phyloP scores from a whole-genome alignment of 495 filamentous ascomycete species.

The Aspergillus sclerotiicarbonarius region DNA sequence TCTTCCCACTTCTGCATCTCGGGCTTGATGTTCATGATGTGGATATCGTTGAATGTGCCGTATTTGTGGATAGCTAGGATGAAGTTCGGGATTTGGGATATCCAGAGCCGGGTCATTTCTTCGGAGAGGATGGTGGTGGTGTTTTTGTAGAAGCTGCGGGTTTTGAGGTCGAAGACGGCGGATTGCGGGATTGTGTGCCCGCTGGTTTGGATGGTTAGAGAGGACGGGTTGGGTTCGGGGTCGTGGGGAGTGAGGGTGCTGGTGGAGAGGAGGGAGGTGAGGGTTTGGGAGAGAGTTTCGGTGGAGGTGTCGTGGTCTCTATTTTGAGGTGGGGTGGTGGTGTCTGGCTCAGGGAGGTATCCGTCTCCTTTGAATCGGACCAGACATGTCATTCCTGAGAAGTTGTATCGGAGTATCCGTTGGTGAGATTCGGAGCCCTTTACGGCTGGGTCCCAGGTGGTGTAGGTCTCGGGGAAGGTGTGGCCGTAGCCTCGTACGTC shows the following conservation, averaged over 20 bases:
- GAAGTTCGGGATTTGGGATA: constrained; percentile 60
- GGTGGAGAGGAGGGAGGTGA: constrained; percentile 8
- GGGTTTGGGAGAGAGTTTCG: constrained; percentile 1
- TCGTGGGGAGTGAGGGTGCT: background rate
- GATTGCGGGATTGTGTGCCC: constrained; percentile 37
- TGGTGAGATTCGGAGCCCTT: constrained; percentile 59
- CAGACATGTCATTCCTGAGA: constrained; percentile 53
- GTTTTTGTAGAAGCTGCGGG: constrained; percentile 42
- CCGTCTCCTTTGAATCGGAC: constrained; percentile 66
- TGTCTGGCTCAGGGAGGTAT: constrained; percentile 34
- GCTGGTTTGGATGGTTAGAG: background rate
- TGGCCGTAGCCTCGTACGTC: constrained; percentile 60
- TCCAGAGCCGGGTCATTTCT: constrained; percentile 57
- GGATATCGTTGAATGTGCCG: constrained; percentile 55
- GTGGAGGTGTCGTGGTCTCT: background rate
- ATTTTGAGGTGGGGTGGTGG: background rate
- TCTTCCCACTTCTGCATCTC: constrained; percentile 55
- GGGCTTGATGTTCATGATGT: constrained; percentile 40
- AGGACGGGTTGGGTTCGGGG: background rate
- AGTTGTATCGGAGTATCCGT: constrained; percentile 56
- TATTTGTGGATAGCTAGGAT: constrained; percentile 56
- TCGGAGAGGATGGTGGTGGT: constrained; percentile 39
- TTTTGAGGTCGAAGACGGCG: constrained; percentile 67
- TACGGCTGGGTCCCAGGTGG: constrained; percentile 52
- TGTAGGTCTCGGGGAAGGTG: constrained; percentile 63